Evolutionary conservation across 192 early-diverging fungal genomes (phyloP).

Genomic region (Podochytrium sp.): DNA sequence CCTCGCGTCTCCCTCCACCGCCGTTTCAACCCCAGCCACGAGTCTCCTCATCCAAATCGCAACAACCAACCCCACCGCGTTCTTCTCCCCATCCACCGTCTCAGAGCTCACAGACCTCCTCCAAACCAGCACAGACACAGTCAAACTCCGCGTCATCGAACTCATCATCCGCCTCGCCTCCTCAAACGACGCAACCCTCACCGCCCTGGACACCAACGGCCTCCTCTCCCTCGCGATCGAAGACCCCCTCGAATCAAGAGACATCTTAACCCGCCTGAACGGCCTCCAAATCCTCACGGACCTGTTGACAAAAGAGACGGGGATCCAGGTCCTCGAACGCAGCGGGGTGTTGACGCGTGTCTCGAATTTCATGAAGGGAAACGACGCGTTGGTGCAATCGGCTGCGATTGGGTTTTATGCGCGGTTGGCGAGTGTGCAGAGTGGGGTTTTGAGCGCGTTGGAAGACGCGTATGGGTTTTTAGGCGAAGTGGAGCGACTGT

Average conservation of each 20-base stretch:
- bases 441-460: not conserved
- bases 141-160: not conserved
- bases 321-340: conserved; percentile 12
- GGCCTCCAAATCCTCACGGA: not conserved
- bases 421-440: not conserved
- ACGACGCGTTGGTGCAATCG: not conserved
- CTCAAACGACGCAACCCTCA: not conserved
- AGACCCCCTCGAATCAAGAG: not conserved
- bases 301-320: not conserved
- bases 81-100: not conserved
- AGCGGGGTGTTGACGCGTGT: not conserved
- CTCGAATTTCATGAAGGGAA: not conserved
- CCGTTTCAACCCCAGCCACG: not conserved
- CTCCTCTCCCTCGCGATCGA: not conserved
- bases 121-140: not conserved
- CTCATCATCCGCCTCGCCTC: conserved; percentile 2
- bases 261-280: conserved; percentile 5
- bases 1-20: not conserved
- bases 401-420: conserved; percentile 13
- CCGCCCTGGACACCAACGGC: not conserved
- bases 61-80: not conserved
- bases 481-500: not conserved
- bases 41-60: not conserved
- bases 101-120: conserved; percentile 1
- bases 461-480: not conserved